Base-by-base conservation (phyloP, 306 rosid genomes). In the Purshia tridentata region DNA sequence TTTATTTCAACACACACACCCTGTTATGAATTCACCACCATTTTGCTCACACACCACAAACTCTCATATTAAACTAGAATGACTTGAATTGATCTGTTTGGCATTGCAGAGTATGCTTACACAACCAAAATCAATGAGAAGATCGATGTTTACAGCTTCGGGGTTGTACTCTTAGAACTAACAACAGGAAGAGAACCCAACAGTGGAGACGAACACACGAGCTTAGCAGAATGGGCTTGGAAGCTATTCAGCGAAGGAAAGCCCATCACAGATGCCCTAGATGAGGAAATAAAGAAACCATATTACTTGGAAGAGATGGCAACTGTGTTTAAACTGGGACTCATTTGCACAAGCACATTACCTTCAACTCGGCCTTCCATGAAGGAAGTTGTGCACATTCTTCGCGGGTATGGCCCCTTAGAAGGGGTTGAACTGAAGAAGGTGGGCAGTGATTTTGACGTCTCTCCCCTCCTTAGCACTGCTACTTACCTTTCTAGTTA, bases 81-180 rank as follows among this genome's bases (percentile, higher is more conserved):
- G 9, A 20, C 47, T 20, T 42, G 14, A 35, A 9, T 45, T 42
- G 11, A 37, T 51, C 35, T 51, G 47, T 50, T 68, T 37, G 0
- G 39, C 47, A 53, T 67, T 78, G 82, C 88, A 91, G 98, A 89
- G 78, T 88, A 91, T 53, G 91, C 87, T 4, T 93, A 90, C 40
- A 87, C 88, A 39, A 73, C 79, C 0, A 89, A 84, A 85, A 85
- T 93, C 39, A 82, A 85, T 13, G 96, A 91, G 81, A 93, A 93
- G 73, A 89, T 79, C 11, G 97, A 91, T 71, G 90, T 91, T 11
- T 93, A 78, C 51, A 88, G 97, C 81, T 91, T 89, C 44, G 98
- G 98, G 15, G 97, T 93, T 13, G 98, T 93, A 12, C 96, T 91
- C 11, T 78, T 90, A 6, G 98, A 90, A 77, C 92, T 93, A 35